Evolutionary conservation across 2,329 filamentous ascomycete species (phyloP), one percentile per base, ranked within the genome.

Genomic region (Colletotrichum camelliae): DNA sequence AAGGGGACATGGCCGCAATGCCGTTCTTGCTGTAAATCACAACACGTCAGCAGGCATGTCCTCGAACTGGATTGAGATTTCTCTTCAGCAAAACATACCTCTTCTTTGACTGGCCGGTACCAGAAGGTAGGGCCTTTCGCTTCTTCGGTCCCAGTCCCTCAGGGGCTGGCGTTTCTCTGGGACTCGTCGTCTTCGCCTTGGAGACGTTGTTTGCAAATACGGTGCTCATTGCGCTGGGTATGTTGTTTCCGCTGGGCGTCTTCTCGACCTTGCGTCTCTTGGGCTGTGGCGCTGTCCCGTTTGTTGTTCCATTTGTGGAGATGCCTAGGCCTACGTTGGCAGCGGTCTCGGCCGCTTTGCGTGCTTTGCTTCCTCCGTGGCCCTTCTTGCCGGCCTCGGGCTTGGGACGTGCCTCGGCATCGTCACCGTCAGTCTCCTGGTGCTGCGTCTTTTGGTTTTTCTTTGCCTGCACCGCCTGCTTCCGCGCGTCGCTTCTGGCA

Each of bases 201-300:
- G 89, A 84, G 75, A 86, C 85, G 77, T 83, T 88, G 67, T 79
- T 86, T 12, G 88, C 88, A 79, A 90, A 88, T 15, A 90, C 90
- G 12, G 85, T 86, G 81, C 92, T 94, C 83, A 93, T 87, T n/a
- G 93, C 91, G 75, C 94, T 94, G 87, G 93, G 91, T 5, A 87
- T 83, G 35, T 86, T 85, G 6, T 84, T 86, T 52, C 88, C 88
- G 76, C 87, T 88, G 16, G 86, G 82, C 12, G 89, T 85, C 80
- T 95, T 95, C 80, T 98, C 95, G 3, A 95, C 92, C 85, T 96
- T 97, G 78, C 96, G 93, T 80, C 95, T 91, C 86, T 98, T 98
- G 29, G 89, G 87, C 4, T 93, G 88, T 15, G 92, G 89, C 33
- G 90, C 88, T 70, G 86, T 85, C 27, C 88, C 86, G 77, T 89